Base-by-base conservation (phyloP, 192 early-diverging fungal genomes). In the Podila clonocystis region DNA sequence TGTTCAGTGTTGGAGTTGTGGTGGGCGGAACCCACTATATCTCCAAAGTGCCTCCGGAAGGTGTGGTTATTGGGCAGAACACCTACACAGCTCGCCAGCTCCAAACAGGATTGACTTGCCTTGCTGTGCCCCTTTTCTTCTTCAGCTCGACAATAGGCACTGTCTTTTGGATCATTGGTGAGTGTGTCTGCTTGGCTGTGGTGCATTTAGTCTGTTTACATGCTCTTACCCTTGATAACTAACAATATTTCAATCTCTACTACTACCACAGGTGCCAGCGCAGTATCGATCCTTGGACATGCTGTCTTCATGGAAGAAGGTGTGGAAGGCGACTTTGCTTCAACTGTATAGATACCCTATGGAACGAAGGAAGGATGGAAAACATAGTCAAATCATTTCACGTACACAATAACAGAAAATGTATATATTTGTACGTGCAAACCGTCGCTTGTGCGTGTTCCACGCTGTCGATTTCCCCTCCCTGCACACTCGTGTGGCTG, bases 91-190 rank as follows among this genome's bases (percentile, higher is more conserved):
- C 76, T 15, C 75, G 83, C 30, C 82, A 85, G 50, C 68, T 90
- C 38, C 87, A 89, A 67, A 75, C 74, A 2, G 76, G 63, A 19
- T 74, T 87, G 48, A 68, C 72, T 20, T 73, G 72, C 28, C 61
- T 82, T 55, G 83, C 87, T 20, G 78, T 91, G 50, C 63, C 85
- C 24, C 78, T 91, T 24, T 84, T 91, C 57, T 84, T 84, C 45
- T 87, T 90, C 67, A 89, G 87, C 59, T 85, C 84, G 1, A 85
- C 87, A 12, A 82, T 86, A 9, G 85, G 86, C 29, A 87, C 85
- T 15, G 76, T 91, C 26, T 91, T 91, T 52, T 91, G 87, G 82
- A 85, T 91, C 58, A 73, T 89, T 79, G 87, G 87, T 87, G 84
- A 75, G 83, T 68, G 83, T 68, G 34, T 9, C 9, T 11, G 33